Evolutionary conservation across 108 stramenopile species (phyloP).

Genomic region (Cyclotella choctawhatcheeana): DNA sequence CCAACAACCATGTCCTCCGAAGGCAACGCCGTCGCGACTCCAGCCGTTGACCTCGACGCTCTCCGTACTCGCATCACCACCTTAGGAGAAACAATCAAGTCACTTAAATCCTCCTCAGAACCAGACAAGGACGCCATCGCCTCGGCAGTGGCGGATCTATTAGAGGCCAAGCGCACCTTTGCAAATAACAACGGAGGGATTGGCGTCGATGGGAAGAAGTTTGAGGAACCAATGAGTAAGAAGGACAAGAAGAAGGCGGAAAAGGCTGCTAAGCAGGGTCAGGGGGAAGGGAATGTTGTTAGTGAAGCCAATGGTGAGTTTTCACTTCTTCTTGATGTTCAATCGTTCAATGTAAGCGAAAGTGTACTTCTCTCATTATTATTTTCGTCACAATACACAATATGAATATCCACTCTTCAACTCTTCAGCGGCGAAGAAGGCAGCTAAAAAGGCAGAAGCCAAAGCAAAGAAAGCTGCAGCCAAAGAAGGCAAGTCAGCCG

Average conservation of each 20-base stretch:
- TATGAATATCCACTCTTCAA: neutral
- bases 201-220: conserved; percentile 82
- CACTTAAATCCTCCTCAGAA: conserved; percentile 57
- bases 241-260: conserved; percentile 76
- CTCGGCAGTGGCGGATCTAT: conserved; percentile 53
- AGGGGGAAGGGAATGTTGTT: conserved; percentile 20
- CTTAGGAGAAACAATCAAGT: conserved; percentile 59
- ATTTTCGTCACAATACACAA: too few species aligned
- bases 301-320: conserved; percentile 28
- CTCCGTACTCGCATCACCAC: conserved; percentile 60
- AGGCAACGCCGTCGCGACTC: conserved; percentile 42
- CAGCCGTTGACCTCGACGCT: conserved; percentile 37
- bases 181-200: conserved; percentile 78
- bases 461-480: conserved; percentile 79
- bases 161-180: conserved; percentile 66
- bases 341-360: too few species aligned
- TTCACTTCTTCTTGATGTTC: neutral
- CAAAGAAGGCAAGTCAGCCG: conserved; percentile 18
- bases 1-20: conserved; percentile 41
- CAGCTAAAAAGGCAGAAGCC: conserved; percentile 87
- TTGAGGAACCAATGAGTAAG: conserved; percentile 67
- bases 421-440: conserved; percentile 67
- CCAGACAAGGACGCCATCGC: conserved; percentile 62
- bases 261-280: conserved; percentile 53
- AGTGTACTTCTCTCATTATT: too few species aligned